Evolutionary conservation across 441 rosid genomes (phyloP).

Genomic region (Jatropha podagrica): DNA sequence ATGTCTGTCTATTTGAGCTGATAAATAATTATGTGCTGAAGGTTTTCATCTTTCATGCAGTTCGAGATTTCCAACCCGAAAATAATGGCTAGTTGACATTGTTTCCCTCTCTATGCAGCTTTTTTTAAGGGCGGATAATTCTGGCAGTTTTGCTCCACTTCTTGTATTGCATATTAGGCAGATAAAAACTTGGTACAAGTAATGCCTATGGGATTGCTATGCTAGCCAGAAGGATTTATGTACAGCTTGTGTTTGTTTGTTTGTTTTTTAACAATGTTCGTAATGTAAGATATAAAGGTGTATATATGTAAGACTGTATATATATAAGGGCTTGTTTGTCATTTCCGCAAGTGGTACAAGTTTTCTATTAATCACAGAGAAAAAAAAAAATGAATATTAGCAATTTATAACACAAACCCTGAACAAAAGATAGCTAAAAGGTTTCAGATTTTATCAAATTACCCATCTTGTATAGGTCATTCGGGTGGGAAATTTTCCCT

Average conservation of each 20-base stretch:
- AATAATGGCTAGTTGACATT: background rate
- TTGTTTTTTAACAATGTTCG: background rate
- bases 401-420: too few relatives aligned
- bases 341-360: background rate
- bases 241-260: background rate
- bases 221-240: background rate
- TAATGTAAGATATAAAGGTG: background rate
- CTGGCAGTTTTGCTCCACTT: background rate
- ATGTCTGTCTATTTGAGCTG: constrained; percentile 27
- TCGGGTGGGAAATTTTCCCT: too few relatives aligned
- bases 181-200: background rate
- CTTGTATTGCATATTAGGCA: background rate
- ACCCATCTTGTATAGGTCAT: too few relatives aligned
- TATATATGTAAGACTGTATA: background rate
- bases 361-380: background rate
- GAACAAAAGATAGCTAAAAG: too few relatives aligned
- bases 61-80: background rate
- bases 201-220: background rate
- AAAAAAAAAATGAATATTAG: too few relatives aligned
- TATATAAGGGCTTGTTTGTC: background rate
- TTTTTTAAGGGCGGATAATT: background rate
- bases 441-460: too few relatives aligned
- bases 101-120: background rate
- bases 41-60: constrained; percentile 18
- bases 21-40: constrained; percentile 6